Conservation (phyloP, 2,329 filamentous ascomycete species). For the Drechslerella stenobrocha region DNA sequence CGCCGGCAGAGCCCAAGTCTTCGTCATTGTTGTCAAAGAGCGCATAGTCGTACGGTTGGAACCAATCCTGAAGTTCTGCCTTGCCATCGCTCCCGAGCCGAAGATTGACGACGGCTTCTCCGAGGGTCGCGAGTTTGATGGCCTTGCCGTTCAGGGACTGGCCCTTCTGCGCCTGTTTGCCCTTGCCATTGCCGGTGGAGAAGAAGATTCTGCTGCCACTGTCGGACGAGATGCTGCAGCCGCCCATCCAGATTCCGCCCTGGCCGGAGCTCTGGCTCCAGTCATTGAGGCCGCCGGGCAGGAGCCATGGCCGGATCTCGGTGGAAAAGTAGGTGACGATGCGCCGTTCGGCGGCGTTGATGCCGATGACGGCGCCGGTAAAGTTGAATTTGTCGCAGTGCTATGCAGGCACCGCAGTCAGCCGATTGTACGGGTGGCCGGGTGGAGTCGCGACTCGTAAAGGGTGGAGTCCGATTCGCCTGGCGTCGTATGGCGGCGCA, state of each 20-base stretch:
- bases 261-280: conserved; percentile 55
- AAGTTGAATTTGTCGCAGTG: conserved; percentile 64
- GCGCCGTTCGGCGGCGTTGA: conserved; percentile 57
- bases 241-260: conserved; percentile 56
- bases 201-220: conserved; percentile 53
- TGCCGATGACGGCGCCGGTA: conserved; percentile 57
- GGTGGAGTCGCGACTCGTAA: too few relatives aligned
- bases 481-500: background rate
- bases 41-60: conserved; percentile 60
- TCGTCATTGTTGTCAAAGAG: conserved; percentile 47
- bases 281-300: conserved; percentile 53
- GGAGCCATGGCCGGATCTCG: conserved; percentile 57
- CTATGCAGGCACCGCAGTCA: too few relatives aligned
- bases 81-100: conserved; percentile 55
- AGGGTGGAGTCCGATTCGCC: background rate
- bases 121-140: conserved; percentile 50
- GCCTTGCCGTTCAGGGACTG: conserved; percentile 35
- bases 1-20: conserved; percentile 59
- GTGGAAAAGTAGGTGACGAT: conserved; percentile 57
- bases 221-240: conserved; percentile 55
- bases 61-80: conserved; percentile 61
- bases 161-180: conserved; percentile 42
- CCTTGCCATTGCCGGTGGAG: conserved; percentile 52
- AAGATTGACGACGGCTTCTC: conserved; percentile 56
- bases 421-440: too few relatives aligned